These are phyloP conservation scores for Alternaria incomplexa DNA, from an alignment of 2,329 filamentous ascomycete genomes.

Conservation along the genomic window DNA sequence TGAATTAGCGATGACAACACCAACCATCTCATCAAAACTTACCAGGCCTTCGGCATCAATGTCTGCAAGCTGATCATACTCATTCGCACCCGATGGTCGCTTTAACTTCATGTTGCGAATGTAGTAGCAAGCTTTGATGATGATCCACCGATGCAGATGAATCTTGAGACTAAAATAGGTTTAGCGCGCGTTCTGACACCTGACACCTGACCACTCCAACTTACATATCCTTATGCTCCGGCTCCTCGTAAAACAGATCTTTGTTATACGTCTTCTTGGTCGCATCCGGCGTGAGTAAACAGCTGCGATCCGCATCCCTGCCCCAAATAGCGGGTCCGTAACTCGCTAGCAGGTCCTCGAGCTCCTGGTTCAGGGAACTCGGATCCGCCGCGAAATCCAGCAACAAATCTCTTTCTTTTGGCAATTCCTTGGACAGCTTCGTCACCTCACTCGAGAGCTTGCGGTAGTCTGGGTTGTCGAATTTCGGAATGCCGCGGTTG, in stretches of 20 bases:
- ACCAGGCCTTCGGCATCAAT: conserved; percentile 35
- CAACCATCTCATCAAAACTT: conserved; percentile 10
- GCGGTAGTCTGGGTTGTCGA: conserved; percentile 47
- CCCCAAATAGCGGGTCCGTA: conserved; percentile 46
- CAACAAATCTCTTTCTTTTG: conserved; percentile 45
- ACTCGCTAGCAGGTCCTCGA: conserved; percentile 40
- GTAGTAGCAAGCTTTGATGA: conserved; percentile 49
- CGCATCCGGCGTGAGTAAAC: conserved; percentile 40
- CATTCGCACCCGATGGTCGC: conserved; percentile 36
- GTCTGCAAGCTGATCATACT: conserved; percentile 40
- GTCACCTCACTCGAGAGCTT: conserved; percentile 46
- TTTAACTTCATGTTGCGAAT: conserved; percentile 48
- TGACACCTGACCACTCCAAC: conserved; percentile 11
- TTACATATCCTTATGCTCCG: conserved; percentile 43
- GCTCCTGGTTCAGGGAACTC: conserved; percentile 37
- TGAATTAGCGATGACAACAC: conserved; percentile 16
- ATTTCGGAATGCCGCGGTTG: conserved; percentile 48
- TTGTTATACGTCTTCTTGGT: conserved; percentile 46
- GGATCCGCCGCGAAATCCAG: conserved; percentile 47
- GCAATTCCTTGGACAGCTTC: conserved; percentile 44
- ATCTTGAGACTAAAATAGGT: conserved; percentile 37
- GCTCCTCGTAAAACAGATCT: conserved; percentile 40
- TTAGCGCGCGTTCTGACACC: conserved; percentile 15
- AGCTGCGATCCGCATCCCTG: conserved; percentile 40
- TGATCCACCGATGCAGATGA: conserved; percentile 48